A percentile compares a stretch with the other conserved stretches of the same genome.
Conservation (phyloP, 805 yeast genomes). For the Jamesozyma jinghongensis region DNA sequence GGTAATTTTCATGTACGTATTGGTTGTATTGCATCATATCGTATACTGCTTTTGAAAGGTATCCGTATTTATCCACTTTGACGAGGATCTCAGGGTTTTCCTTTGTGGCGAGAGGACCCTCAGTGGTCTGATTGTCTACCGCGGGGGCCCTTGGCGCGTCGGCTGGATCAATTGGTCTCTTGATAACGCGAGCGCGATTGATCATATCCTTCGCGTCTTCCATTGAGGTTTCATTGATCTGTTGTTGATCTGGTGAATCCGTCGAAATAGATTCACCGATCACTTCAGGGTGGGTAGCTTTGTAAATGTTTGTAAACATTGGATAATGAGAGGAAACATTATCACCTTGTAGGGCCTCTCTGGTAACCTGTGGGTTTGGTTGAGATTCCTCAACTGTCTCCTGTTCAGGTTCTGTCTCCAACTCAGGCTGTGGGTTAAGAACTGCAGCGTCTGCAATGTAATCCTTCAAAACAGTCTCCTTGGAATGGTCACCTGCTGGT, state of each 20-base stretch:
- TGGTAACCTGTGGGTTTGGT: neutral
- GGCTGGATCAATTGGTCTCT: constrained; percentile 11
- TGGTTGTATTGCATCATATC: constrained; percentile 22
- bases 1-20: constrained; percentile 14
- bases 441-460: constrained; percentile 3
- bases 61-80: constrained; percentile 18
- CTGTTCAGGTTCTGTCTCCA: neutral
- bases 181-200: constrained; percentile 2
- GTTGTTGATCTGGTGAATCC: constrained; percentile 1
- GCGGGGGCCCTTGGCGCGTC: constrained; percentile 12
- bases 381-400: neutral
- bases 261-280: neutral
- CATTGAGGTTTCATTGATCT: constrained; percentile 2
- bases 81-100: constrained; percentile 25
- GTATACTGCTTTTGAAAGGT: constrained; percentile 24
- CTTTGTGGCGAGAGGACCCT: constrained; percentile 25
- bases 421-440: neutral
- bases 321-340: neutral
- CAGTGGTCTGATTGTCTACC: no score
- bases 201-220: constrained; percentile 7
- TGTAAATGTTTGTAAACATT: constrained; percentile 4
- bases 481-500: neutral
- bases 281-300: neutral
- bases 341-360: neutral
- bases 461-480: neutral